phyloP scores from a whole-genome alignment of 768 basidiomycete species.

The Agaricus sinodeliciosus region DNA sequence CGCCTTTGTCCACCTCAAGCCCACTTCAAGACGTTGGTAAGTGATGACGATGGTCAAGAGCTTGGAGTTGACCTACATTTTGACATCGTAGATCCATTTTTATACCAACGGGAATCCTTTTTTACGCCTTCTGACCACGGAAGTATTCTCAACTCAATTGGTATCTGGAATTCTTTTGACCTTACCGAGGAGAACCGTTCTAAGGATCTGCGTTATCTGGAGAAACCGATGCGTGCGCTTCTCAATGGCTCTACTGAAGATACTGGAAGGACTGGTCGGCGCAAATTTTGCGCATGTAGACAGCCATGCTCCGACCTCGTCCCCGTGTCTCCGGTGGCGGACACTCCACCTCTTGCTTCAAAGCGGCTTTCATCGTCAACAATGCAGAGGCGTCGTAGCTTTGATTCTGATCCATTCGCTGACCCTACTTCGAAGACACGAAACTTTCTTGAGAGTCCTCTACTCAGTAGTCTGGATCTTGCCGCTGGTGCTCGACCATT shows the following conservation, averaged over 20 bases:
- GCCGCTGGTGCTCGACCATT: background rate
- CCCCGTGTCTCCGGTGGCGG: background rate
- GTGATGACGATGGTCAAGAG: background rate
- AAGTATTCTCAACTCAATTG: background rate
- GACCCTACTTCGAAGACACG: background rate
- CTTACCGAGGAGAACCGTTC: background rate
- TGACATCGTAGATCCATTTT: background rate
- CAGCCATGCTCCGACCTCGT: slow-evolving; percentile 3
- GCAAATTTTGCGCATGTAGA: slow-evolving; percentile 5
- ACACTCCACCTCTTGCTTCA: background rate
- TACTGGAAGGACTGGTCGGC: background rate
- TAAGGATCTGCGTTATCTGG: background rate
- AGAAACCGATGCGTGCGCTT: background rate
- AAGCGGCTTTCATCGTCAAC: background rate
- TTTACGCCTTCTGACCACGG: background rate
- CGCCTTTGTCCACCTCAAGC: slow-evolving; percentile 3
- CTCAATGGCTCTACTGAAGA: background rate
- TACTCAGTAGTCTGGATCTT: background rate
- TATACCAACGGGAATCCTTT: background rate
- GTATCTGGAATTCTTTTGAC: background rate
- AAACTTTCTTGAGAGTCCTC: background rate
- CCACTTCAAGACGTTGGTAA: background rate
- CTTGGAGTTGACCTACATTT: background rate
- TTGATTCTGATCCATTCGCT: background rate
- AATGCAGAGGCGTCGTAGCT: background rate